Conservation (phyloP, 1,284 basidiomycete species). For the Ganoderma leucocontextum region DNA sequence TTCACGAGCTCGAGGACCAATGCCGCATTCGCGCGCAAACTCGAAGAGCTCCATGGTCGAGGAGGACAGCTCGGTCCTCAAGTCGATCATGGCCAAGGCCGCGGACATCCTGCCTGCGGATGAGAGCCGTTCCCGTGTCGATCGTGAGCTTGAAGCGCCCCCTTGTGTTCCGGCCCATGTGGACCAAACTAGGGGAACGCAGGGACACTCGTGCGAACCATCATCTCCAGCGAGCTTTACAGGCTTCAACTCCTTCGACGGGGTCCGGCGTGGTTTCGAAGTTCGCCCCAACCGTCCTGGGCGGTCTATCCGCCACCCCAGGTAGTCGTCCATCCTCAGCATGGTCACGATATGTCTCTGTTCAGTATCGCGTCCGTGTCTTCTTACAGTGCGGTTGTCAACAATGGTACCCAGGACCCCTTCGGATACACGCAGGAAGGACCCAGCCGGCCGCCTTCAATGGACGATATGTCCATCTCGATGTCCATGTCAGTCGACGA, state of each 20-base stretch:
- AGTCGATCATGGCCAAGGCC: conserved; percentile 65
- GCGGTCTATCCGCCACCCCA: conserved; percentile 69
- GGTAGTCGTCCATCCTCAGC: conserved; percentile 45
- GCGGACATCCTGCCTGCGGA: conserved; percentile 37
- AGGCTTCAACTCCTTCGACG: conserved; percentile 77
- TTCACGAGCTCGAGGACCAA: conserved; percentile 40
- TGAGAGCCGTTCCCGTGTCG: conserved; percentile 48
- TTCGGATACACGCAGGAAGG: too few species aligned
- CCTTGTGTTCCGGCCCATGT: conserved; percentile 36
- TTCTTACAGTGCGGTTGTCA: too few species aligned
- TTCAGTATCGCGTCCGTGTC: too few species aligned
- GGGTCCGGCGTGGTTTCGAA: conserved; percentile 77
- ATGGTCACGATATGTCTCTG: too few species aligned
- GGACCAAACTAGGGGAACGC: conserved; percentile 30
- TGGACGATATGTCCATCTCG: too few species aligned
- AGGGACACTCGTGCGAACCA: conserved; percentile 52
- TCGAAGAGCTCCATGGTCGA: conserved; percentile 40
- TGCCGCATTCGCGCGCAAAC: conserved; percentile 46
- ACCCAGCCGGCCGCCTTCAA: too few species aligned
- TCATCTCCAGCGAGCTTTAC: conserved; percentile 70
- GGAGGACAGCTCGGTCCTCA: conserved; percentile 64
- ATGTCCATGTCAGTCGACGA: too few species aligned
- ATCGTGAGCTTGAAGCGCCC: conserved; percentile 51
- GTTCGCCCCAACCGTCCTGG: conserved; percentile 65
- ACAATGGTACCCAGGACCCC: too few species aligned